phyloP scores from a whole-genome alignment of 805 yeast genomes.

The Starmerella stigmatis region DNA sequence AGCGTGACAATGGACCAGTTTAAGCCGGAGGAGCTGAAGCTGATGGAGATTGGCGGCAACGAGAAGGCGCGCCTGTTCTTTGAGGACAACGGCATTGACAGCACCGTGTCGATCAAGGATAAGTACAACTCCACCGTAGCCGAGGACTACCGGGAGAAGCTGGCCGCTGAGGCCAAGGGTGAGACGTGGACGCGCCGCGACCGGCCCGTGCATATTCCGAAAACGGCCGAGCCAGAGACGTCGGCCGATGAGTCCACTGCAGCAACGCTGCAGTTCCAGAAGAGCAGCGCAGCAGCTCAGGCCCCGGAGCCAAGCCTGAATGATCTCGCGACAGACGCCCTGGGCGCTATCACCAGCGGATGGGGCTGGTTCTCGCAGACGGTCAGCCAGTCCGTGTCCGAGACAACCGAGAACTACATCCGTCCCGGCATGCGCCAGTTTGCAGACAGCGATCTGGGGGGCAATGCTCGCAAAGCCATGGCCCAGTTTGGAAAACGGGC shows the following conservation, averaged over 20 bases:
- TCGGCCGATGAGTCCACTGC: conserved; percentile 1
- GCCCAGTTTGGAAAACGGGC: conserved; percentile 91
- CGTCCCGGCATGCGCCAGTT: conserved; percentile 83
- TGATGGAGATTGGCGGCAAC: conserved; percentile 95
- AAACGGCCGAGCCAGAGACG: conserved; percentile 13
- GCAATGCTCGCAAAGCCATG: conserved; percentile 84
- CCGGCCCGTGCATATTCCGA: conserved; percentile 26
- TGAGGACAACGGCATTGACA: conserved; percentile 58
- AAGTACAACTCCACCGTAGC: conserved; percentile 88
- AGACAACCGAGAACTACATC: conserved; percentile 78
- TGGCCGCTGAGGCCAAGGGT: conserved; percentile 67
- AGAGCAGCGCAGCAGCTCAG: background rate
- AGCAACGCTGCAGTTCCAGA: conserved; percentile 20
- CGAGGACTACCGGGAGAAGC: conserved; percentile 80
- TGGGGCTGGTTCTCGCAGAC: conserved; percentile 90
- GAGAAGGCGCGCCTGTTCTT: conserved; percentile 61
- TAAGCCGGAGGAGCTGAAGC: conserved; percentile 76
- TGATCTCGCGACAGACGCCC: conserved; percentile 55
- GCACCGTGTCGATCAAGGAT: conserved; percentile 49
- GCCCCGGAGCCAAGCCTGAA: conserved; percentile 30
- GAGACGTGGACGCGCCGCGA: conserved; percentile 50
- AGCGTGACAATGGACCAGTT: conserved; percentile 98
- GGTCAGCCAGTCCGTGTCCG: conserved; percentile 70
- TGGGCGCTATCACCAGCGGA: conserved; percentile 83
- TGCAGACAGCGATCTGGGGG: conserved; percentile 65